Evolutionary conservation across 2,329 filamentous ascomycete genomes (phyloP).

Genomic region (Stylonectria norvegica): DNA sequence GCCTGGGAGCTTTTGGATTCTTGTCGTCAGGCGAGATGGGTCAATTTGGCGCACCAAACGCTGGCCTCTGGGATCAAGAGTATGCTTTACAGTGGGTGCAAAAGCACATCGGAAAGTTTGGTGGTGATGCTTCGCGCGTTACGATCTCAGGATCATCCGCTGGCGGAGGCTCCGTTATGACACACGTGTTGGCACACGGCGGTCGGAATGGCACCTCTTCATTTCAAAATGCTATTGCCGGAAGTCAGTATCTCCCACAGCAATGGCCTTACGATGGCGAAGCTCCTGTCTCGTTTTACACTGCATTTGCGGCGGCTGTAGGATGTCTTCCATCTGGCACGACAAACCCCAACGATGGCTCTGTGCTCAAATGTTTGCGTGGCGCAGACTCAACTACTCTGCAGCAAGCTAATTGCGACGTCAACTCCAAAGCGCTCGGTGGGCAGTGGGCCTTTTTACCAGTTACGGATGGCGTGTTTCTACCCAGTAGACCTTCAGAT

Average conservation of each 20-base stretch:
- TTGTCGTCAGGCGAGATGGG: conserved; percentile 12
- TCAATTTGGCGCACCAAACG: conserved; percentile 12
- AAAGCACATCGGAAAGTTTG: conserved; percentile 14
- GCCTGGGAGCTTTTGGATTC: conserved; percentile 11
- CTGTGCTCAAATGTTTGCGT: not conserved
- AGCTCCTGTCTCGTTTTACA: not conserved
- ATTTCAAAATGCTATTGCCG: not conserved
- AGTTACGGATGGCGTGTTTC: not conserved
- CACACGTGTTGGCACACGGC: not conserved
- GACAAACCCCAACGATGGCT: no score
- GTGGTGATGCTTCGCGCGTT: conserved; percentile 7
- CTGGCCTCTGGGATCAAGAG: conserved; percentile 43
- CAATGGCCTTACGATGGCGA: not conserved
- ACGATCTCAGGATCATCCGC: not conserved
- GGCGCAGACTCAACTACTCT: not conserved
- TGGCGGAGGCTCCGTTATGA: not conserved
- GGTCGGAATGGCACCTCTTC: not conserved
- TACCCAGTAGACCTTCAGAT: not conserved
- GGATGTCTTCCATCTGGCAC: no score
- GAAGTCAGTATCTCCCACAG: not conserved
- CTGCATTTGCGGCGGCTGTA: not conserved
- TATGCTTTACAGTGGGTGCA: conserved; percentile 15
- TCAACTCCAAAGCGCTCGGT: not conserved
- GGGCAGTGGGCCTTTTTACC: not conserved
- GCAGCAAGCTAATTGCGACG: not conserved